A percentile compares a stretch with the other conserved stretches of the same genome.
phyloP scores from a whole-genome alignment of 1,139 yeast species.

The Dujonia santamariae region DNA sequence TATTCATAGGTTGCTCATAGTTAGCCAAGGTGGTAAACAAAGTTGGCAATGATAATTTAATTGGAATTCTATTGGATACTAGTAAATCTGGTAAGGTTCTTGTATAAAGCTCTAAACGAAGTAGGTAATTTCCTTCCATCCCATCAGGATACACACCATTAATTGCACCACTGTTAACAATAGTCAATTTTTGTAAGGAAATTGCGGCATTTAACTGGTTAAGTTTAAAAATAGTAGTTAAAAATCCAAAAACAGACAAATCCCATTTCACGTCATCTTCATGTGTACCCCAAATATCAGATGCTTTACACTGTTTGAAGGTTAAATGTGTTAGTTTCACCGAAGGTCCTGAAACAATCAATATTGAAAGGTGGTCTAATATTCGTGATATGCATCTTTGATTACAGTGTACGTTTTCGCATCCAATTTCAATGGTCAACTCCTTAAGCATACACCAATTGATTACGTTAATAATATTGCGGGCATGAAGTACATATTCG shows the following conservation, averaged over 20 bases:
- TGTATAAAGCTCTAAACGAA: constrained; percentile 52
- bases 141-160: constrained; percentile 45
- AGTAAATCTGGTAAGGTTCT: constrained; percentile 45
- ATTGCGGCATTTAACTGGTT: neutral
- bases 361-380: constrained; percentile 13
- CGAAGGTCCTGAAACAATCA: neutral
- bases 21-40: constrained; percentile 57
- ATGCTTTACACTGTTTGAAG: constrained; percentile 3
- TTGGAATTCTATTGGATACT: constrained; percentile 17
- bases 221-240: constrained; percentile 1
- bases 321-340: neutral
- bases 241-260: constrained; percentile 5
- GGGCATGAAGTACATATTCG: neutral
- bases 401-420: constrained; percentile 40
- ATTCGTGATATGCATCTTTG: constrained; percentile 42
- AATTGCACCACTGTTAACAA: constrained; percentile 41
- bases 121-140: constrained; percentile 66
- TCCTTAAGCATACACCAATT: constrained; percentile 5
- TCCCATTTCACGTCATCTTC: constrained; percentile 15
- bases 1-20: constrained; percentile 68
- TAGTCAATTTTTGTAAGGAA: constrained; percentile 26
- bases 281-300: constrained; percentile 6
- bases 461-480: constrained; percentile 1
- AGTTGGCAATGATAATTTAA: constrained; percentile 52
- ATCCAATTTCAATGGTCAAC: constrained; percentile 41